Evolutionary conservation across 495 filamentous ascomycete species (phyloP).

Genomic region (Jackrogersella minutella): DNA sequence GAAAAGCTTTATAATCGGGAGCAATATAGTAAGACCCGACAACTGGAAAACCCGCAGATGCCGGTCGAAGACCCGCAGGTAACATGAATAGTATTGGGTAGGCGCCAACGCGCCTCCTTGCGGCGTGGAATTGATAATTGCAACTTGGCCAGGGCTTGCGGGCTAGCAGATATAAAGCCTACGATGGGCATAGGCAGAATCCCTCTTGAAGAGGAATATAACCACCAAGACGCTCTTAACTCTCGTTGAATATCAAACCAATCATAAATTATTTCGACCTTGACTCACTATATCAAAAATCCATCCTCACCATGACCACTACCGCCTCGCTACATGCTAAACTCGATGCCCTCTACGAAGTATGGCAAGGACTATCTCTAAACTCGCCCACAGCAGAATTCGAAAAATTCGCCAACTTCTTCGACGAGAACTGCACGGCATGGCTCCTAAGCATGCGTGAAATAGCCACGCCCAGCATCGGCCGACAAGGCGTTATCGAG

Average conservation of each 20-base stretch:
- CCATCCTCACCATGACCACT: slow-evolving; percentile 5
- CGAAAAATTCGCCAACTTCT: slow-evolving; percentile 23
- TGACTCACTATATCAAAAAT: neutral
- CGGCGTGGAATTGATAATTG: no score
- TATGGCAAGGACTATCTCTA: slow-evolving; percentile 9
- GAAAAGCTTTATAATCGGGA: no score
- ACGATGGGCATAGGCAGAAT: neutral
- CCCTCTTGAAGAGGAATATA: neutral
- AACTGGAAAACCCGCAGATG: no score
- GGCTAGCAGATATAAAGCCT: neutral
- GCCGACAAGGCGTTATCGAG: slow-evolving; percentile 12
- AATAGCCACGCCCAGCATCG: slow-evolving; percentile 10
- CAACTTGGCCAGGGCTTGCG: neutral
- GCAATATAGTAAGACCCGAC: neutral
- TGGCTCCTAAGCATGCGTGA: slow-evolving; percentile 37
- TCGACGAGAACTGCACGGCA: slow-evolving; percentile 26
- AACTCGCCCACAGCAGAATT: slow-evolving; percentile 22
- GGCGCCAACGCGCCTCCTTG: no score
- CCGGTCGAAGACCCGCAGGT: no score
- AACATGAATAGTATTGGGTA: no score
- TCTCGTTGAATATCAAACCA: neutral
- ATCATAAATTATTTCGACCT: neutral
- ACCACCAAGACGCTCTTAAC: neutral
- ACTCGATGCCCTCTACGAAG: slow-evolving; percentile 29
- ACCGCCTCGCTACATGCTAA: slow-evolving; percentile 5